Base-by-base conservation (phyloP, 2,329 filamentous ascomycete species). In the Juglanconis juglandina region DNA sequence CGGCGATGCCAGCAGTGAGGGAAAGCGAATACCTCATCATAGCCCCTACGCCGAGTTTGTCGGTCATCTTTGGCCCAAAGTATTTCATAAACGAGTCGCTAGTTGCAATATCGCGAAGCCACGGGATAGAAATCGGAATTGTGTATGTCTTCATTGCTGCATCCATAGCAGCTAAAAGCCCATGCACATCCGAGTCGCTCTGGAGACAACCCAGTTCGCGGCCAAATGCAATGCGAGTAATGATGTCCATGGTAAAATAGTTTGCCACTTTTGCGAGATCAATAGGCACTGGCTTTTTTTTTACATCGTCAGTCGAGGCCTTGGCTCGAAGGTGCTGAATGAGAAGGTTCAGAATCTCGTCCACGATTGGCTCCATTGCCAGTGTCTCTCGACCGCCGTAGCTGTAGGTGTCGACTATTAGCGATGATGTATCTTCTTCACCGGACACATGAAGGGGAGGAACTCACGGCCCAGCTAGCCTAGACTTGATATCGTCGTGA, bases 211-310 rank as follows among this genome's bases (percentile, higher is more conserved):
- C 78, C 62, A 81, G 79, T 2, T 72, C 67, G 56, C 74, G 63
- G 32, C 80, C 79, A 42, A 82, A 77, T 2, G 77, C 78, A 14
- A 83, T 65, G 46, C 75, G 73, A 42, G 75, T 79, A 63, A 84
- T 80, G 30, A 81, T 75, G 63, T 84, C 81, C 5, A 82, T 69
- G 0, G 80, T 80, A 59, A 82, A 77, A 70, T 75, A 81, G 49
- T 79, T 76, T 1, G 76, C 72, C 53, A 77, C 75, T 4, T 68
- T 67, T 17, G 75, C 76, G 39, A 83, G 66, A 63, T 84, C 78
- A 65, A 81, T 70, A 14, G 74, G 66, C 56, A 11, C 35, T 13
- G 57, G 24, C 5, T 6, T 3, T 47, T 7, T 47, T 14, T 47
- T n/a, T 47, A 2, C 17, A 33, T 35, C 39, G 13, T 4, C 53